Base-by-base conservation (phyloP, 495 filamentous ascomycete genomes). In the Corynascus novoguineensis region DNA sequence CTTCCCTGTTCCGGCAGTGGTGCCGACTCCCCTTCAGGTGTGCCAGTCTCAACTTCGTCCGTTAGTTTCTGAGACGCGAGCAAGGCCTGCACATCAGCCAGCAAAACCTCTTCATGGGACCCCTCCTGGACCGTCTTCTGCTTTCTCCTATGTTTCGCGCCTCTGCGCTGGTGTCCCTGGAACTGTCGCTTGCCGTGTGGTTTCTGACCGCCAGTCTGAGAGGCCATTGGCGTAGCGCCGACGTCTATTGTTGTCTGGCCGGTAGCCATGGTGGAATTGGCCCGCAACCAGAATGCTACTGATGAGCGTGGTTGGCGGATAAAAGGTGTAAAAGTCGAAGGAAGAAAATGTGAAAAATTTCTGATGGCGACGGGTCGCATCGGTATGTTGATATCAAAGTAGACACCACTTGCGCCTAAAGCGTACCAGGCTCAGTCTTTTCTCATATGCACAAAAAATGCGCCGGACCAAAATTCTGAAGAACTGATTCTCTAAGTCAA, bases 61-160 rank as follows among this genome's bases (percentile, higher is more conserved):
- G 68, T 53, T 38, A 77, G 59, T 27, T 77, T 78, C 28, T 79
- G 69, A n/a, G 78, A 72, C 17, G 75, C 70, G 41, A 92, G 68
- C 14, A 96, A 71, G 12, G 76, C 67, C 47, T 81, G 74, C 29
- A 96, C 78, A 63, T 97, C 92, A 44, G 76, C 63, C 12, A 83
- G 73, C 24, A 97, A 75, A 27, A 95, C 83, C 60, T 93, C 87
- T 54, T 96, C 89, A 42, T 77, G 75, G 0, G 81, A 80, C 12
- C 86, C 68, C 44, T 68, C 66, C 15, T 46, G 32, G 14, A 38
- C 35, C 0, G 62, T 17, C 55, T 70, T 70, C 17, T 56, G 50
- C 49, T 66, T 61, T 40, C 57, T 66, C 29, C 53, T 60, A 14
- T 55, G 45, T 38, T 69, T 65, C 21, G 54, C 50, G 7, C 42